These are phyloP conservation scores for Venturia pyrina DNA, from an alignment of 2,329 filamentous ascomycete species.

Conservation along the genomic window DNA sequence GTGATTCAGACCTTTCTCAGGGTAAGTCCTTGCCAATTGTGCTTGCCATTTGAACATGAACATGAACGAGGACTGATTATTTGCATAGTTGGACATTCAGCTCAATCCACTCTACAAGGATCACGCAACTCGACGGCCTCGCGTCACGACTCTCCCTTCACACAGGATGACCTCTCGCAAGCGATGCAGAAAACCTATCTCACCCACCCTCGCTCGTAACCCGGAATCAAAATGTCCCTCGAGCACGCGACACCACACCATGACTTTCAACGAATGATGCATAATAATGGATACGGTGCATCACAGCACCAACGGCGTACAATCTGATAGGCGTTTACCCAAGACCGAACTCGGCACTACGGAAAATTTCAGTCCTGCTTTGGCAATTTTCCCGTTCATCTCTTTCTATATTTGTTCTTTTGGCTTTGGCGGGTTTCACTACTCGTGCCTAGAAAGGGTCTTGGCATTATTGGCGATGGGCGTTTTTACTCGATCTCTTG, in stretches of 20 bases:
- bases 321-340: neutral
- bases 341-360: too few relatives aligned
- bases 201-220: neutral
- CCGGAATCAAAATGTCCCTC: neutral
- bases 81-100: slow-evolving; percentile 22
- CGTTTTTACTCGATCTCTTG: too few relatives aligned
- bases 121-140: slow-evolving; percentile 21
- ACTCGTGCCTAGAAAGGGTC: too few relatives aligned
- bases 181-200: slow-evolving; percentile 33
- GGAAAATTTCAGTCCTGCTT: too few relatives aligned
- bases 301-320: neutral
- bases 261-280: neutral
- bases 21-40: slow-evolving; percentile 23
- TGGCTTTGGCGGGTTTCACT: too few relatives aligned
- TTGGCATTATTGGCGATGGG: too few relatives aligned
- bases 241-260: neutral
- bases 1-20: slow-evolving; percentile 30
- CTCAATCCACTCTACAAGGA: neutral
- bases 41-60: slow-evolving; percentile 4
- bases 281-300: neutral
- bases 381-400: too few relatives aligned
- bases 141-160: slow-evolving; percentile 26
- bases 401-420: too few relatives aligned
- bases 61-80: slow-evolving; percentile 6
- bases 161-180: slow-evolving; percentile 34